Percentiles rank a stretch among this genome's conserved stretches.
Evolutionary conservation across 768 basidiomycete genomes (phyloP).

Genomic region (Tricholoma hemisulphureum): DNA sequence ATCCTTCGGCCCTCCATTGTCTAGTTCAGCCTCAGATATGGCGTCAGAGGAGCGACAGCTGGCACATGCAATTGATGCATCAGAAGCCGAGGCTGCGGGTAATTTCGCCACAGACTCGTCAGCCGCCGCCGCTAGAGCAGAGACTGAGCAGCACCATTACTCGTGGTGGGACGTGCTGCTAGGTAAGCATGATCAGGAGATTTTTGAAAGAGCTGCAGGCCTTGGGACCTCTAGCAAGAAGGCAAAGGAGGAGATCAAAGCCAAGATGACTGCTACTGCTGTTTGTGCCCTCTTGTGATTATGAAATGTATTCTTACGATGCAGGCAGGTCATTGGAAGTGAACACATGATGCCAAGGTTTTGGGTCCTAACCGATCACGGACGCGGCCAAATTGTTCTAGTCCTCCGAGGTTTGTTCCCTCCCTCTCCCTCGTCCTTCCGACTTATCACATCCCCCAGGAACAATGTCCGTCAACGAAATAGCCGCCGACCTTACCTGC

Average conservation of each 20-base stretch:
- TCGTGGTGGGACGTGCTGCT: conserved; percentile 85
- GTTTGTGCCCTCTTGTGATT: conserved; percentile 24
- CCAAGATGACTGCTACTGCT: conserved; percentile 53
- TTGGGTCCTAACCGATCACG: conserved; percentile 84
- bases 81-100: conserved; percentile 63
- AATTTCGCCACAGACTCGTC: conserved; percentile 27
- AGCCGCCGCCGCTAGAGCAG: conserved; percentile 15
- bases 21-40: conserved; percentile 39
- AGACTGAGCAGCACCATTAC: conserved; percentile 36
- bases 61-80: conserved; percentile 64
- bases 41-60: conserved; percentile 60
- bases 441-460: conserved; percentile 34
- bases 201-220: conserved; percentile 65
- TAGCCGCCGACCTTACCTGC: conserved; percentile 83
- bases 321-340: conserved; percentile 50
- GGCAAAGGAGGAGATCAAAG: conserved; percentile 34
- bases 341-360: conserved; percentile 78
- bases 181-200: conserved; percentile 80
- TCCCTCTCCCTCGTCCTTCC: neutral
- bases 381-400: conserved; percentile 69
- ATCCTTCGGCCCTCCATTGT: conserved; percentile 19
- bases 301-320: neutral
- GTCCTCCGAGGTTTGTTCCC: conserved; percentile 57
- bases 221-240: conserved; percentile 24
- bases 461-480: conserved; percentile 85